phyloP scores from a whole-genome alignment of 805 yeast genomes.

The Candida takata region DNA sequence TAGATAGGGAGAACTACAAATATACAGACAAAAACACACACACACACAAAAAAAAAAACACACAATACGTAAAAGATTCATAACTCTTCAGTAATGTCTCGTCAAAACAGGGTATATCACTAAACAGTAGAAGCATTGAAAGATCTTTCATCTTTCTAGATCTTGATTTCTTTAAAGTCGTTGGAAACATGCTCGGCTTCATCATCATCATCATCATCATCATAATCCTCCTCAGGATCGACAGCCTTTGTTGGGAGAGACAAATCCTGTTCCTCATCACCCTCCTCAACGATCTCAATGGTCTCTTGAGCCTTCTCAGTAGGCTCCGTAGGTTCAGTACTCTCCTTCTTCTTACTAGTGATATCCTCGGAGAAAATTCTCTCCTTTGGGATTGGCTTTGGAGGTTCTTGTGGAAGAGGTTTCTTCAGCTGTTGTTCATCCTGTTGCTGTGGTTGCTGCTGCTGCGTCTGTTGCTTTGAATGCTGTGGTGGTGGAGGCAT shows the following conservation, averaged over 20 bases:
- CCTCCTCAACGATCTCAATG: conserved; percentile 1
- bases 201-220: not conserved
- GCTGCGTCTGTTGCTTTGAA: conserved; percentile 3
- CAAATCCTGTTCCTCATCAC: conserved; percentile 1
- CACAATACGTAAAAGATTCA: no score
- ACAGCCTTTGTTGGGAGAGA: not conserved
- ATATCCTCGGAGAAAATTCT: conserved; percentile 19
- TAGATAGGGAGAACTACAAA: no score
- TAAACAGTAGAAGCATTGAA: no score
- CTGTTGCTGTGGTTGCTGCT: conserved; percentile 2
- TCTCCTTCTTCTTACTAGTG: conserved; percentile 12
- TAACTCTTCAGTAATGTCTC: no score
- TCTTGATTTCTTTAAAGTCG: conserved; percentile 20
- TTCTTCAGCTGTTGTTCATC: conserved; percentile 1
- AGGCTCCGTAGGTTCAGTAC: conserved; percentile 1
- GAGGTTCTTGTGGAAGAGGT: conserved; percentile 4
- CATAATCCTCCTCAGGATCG: conserved; percentile 6
- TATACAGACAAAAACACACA: no score
- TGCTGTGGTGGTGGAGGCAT: conserved; percentile 8
- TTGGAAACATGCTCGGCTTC: not conserved
- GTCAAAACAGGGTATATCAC: no score
- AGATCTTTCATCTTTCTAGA: no score
- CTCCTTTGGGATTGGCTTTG: conserved; percentile 8
- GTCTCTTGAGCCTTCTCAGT: not conserved
- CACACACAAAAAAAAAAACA: no score